These are phyloP conservation scores for Neurospora sp. DNA, from an alignment of 495 filamentous ascomycete species.

Conservation along the genomic window DNA sequence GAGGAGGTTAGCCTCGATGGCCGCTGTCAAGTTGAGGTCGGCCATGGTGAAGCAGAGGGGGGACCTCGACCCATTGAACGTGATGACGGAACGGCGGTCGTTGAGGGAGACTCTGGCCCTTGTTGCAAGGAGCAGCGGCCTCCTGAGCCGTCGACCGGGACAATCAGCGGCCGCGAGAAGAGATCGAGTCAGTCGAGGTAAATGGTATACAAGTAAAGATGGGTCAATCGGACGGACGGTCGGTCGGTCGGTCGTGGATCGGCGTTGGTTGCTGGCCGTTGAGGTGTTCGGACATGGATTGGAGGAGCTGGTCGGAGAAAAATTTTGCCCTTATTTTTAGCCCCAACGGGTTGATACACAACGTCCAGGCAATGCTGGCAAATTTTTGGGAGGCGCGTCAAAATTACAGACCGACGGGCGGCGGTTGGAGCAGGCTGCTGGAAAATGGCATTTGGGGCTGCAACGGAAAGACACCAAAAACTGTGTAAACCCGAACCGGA, in stretches of 20 bases:
- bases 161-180: background rate
- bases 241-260: slow-evolving; percentile 2
- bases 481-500: background rate
- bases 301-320: slow-evolving; percentile 23
- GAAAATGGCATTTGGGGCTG: background rate
- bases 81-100: background rate
- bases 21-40: slow-evolving; percentile 2
- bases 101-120: slow-evolving; percentile 4
- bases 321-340: slow-evolving; percentile 37
- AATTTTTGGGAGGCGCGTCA: background rate
- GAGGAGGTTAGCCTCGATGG: slow-evolving; percentile 11
- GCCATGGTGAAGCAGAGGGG: slow-evolving; percentile 7
- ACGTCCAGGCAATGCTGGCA: slow-evolving; percentile 7
- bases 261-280: slow-evolving; percentile 9
- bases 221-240: background rate
- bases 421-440: background rate
- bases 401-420: background rate
- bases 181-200: background rate
- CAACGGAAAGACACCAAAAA: background rate
- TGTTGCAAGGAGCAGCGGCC: slow-evolving; percentile 6
- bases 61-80: slow-evolving; percentile 6
- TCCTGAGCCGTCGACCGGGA: background rate
- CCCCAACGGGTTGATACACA: slow-evolving; percentile 38
- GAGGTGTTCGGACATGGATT: slow-evolving; percentile 10
- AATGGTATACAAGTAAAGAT: too few relatives aligned